Base-by-base conservation (phyloP, 345 rosid species). In the Acer saccharum region DNA sequence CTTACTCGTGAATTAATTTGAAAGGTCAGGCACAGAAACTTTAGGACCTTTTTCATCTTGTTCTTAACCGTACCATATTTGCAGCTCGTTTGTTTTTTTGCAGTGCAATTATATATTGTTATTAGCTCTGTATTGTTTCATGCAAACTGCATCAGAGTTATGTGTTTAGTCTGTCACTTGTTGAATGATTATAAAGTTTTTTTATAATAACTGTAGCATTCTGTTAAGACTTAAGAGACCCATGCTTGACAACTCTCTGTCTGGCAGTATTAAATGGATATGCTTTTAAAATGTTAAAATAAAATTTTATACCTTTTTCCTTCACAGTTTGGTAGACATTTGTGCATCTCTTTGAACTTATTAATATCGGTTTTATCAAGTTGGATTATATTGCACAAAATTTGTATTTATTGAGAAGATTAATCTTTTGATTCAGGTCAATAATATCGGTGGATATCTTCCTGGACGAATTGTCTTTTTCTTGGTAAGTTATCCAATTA, bases 401-500 rank as follows among this genome's bases (percentile, higher is more conserved):
- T 67, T 79, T 67, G 29, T 78, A 63, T 60, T 43, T 54, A 21
- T 63, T 21, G 23, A 63, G 27, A 46, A 44, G 63, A 25, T 50
- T 20, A 69, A 46, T 27, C 43, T 62, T 87, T 75, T 79, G 78
- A 35, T 81, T 81, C 90, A 97, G 98, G 96, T 94, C 79, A 97
- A 97, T 85, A 94, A 97, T 78, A 97, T 97, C 79, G 91, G 98
- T 76, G 99, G 99, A 79, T 97, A 97, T 86, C 98, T 97, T 83
- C 99, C 99, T 70, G 99, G 99, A 82, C 79, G 98, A 76, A 94
- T 97, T 44, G 99, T 97, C 69, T 97, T 97, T 82, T 97, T 97
- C 96, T 86, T 97, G 98, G 99, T 97, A 90, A 12, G 88, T 83
- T 76, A 21, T 71, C 0, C 57, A 27, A 55, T 75, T 27, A 27